Percentiles rank a stretch among this genome's conserved stretches.
phyloP scores from a whole-genome alignment of 257 asterid species.

The Lithospermum erythrorhizon region DNA sequence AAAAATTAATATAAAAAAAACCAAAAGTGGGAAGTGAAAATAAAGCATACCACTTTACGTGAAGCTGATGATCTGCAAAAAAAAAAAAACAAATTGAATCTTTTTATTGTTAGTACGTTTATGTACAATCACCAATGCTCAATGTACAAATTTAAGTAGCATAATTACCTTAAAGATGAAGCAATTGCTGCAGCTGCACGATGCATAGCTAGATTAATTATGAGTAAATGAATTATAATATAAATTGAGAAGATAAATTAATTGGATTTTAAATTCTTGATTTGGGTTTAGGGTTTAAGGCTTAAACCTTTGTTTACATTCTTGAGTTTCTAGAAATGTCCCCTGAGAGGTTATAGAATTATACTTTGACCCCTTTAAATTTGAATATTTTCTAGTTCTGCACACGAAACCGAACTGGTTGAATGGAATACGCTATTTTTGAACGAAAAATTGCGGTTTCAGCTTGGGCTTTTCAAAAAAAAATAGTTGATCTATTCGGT shows the following conservation, averaged over 20 bases:
- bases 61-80: constrained; percentile 55
- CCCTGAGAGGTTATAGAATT: background rate
- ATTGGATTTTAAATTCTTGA: background rate
- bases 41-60: constrained; percentile 32
- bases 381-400: no score
- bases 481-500: no score
- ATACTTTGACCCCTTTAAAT: background rate
- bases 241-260: background rate
- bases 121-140: background rate
- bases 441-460: no score
- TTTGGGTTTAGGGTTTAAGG: constrained; percentile 33
- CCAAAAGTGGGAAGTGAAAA: background rate
- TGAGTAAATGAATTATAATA: background rate
- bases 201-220: constrained; percentile 30
- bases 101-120: background rate
- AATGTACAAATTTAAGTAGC: background rate
- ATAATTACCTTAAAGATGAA: constrained; percentile 53
- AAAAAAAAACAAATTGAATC: constrained; percentile 1
- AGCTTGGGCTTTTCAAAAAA: no score
- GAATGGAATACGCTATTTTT: no score
- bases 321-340: background rate
- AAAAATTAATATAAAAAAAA: background rate
- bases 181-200: constrained; percentile 49
- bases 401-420: no score
- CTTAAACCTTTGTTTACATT: constrained; percentile 9